phyloP scores from a whole-genome alignment of 139 green algal species.

The Trebouxia sp. region DNA sequence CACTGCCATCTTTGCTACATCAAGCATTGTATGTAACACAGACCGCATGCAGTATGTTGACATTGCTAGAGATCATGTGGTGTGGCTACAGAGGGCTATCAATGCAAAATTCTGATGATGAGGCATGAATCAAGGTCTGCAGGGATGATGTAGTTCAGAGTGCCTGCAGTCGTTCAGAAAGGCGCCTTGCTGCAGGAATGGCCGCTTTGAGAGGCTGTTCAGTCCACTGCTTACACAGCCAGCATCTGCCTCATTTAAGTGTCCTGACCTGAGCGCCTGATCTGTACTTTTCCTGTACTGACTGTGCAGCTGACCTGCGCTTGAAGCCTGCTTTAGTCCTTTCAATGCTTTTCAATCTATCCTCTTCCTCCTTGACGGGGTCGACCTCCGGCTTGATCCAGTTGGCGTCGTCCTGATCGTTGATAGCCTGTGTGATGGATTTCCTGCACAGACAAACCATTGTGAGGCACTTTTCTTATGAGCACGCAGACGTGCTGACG shows the following conservation, averaged over 20 bases:
- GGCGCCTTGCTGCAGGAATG: too few species aligned
- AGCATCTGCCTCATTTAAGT: not conserved
- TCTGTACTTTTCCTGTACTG: slow-evolving; percentile 12
- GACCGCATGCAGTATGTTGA: too few species aligned
- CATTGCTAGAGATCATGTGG: too few species aligned
- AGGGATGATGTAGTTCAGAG: too few species aligned
- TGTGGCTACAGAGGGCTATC: too few species aligned
- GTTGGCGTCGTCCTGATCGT: not conserved
- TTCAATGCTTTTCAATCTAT: not conserved
- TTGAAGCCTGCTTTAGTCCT: slow-evolving; percentile 18
- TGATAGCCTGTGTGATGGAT: not conserved
- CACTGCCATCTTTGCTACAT: too few species aligned
- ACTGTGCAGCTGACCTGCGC: slow-evolving; percentile 4
- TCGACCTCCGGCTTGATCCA: slow-evolving; percentile 11
- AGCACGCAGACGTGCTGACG: not conserved
- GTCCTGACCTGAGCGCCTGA: not conserved
- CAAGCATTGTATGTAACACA: too few species aligned
- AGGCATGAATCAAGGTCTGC: too few species aligned
- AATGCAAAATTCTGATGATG: too few species aligned
- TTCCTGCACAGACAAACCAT: not conserved
- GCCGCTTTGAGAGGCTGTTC: too few species aligned
- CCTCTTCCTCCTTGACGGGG: slow-evolving; percentile 8
- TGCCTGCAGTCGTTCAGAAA: too few species aligned
- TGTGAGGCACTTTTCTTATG: not conserved
- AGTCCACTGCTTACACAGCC: not conserved